Evolutionary conservation across 129 eudicot species (phyloP), one percentile per base, ranked within the genome.

Genomic region (Kitagawia praeruptora): DNA sequence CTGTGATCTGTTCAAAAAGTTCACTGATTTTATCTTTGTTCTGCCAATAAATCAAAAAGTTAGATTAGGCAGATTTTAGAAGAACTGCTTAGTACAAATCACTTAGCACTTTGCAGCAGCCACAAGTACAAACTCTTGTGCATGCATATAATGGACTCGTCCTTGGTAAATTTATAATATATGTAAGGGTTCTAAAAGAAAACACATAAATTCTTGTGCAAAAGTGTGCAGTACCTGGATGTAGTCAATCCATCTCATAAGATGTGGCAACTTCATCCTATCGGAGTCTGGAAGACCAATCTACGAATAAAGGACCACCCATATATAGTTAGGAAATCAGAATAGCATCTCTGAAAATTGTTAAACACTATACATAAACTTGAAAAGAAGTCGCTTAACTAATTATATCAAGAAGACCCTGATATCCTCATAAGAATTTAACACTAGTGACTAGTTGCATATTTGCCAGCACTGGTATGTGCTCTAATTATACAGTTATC

Each of bases 241-340:
- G 81, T 90, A 95, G 79, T 90, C 96, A 84, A 81, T 84, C 99
- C 99, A 95, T 89, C 97, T 89, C 84, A 95, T 67, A 76, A 95
- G 70, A 82, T 95, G 93, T 64, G 96, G 97, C 79, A 95, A 47
- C 73, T 89, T 92, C 74, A 78, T 80, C 79, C 58, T 84, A 53
- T 90, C 87, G 40, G 94, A 82, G 25, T 61, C 77, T 25, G 97
- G 74, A 81, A 95, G 87, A 80, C 80, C 81, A 83, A 84, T 80
- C 99, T 92, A 84, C 12, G 47, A 81, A 38, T 39, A 56, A 34
- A 34, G 47, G 70, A 61, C 76, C 82, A 76, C 63, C 14, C 15
- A 69, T 46, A 47, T 78, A 48, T 40, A 70, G 76, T 77, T 28
- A 84, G 74, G 49, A 80, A 40, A 46, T 56, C 34, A 74, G 21